phyloP scores from a whole-genome alignment of 2,329 filamentous ascomycete genomes.

The Xylariales sp. region DNA sequence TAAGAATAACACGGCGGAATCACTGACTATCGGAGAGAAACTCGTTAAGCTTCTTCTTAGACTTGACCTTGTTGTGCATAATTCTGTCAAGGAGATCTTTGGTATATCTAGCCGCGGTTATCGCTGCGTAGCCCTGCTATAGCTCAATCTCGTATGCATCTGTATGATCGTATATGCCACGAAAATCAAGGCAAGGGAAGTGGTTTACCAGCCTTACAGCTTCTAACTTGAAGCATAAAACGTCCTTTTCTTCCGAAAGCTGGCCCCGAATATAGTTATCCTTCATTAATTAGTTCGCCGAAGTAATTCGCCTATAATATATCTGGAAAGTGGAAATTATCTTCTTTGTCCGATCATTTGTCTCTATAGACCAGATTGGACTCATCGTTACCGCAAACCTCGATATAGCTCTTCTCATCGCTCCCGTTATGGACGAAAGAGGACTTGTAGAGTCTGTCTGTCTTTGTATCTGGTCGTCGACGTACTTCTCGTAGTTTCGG shows the following conservation, averaged over 20 bases:
- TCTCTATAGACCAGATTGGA: conserved; percentile 17
- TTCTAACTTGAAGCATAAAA: conserved; percentile 11
- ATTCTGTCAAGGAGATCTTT: conserved; percentile 14
- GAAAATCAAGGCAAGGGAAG: neutral
- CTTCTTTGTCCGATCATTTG: too few species aligned
- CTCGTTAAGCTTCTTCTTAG: neutral
- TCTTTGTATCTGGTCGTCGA: conserved; percentile 16
- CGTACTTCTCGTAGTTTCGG: conserved; percentile 18
- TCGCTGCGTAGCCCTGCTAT: conserved; percentile 22
- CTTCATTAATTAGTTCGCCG: conserved; percentile 25
- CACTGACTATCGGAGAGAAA: neutral
- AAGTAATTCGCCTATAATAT: conserved; percentile 32
- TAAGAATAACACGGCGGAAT: neutral
- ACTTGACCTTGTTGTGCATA: conserved; percentile 8
- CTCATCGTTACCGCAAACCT: neutral
- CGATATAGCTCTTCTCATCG: neutral
- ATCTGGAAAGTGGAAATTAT: too few species aligned
- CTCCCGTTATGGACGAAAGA: conserved; percentile 4
- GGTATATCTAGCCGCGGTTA: conserved; percentile 23
- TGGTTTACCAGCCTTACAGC: conserved; percentile 4
- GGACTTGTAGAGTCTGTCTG: conserved; percentile 24
- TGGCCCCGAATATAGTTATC: conserved; percentile 20
- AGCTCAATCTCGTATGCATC: conserved; percentile 22
- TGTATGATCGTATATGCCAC: conserved; percentile 25
- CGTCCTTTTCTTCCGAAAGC: conserved; percentile 10